Evolutionary conservation across 805 yeast genomes (phyloP).

Genomic region (Suhomyces kilbournensis): DNA sequence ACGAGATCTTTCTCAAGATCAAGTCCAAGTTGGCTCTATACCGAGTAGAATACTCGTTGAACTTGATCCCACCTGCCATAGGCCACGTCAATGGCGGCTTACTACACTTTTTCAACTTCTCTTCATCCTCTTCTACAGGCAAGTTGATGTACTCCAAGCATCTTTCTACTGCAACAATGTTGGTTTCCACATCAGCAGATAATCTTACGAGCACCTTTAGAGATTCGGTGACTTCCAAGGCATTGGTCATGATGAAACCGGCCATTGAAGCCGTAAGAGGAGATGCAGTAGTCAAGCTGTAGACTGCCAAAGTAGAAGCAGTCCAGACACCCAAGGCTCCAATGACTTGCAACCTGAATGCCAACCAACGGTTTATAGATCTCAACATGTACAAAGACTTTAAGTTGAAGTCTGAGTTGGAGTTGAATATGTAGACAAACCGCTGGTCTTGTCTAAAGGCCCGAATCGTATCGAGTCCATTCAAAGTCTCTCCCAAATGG

Average conservation of each 20-base stretch:
- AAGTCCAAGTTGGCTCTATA: constrained; percentile 21
- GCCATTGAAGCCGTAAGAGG: constrained; percentile 58
- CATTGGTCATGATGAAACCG: constrained; percentile 64
- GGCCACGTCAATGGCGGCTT: constrained; percentile 72
- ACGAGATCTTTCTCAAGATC: constrained; percentile 14
- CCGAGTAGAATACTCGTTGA: constrained; percentile 33
- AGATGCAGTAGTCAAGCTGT: constrained; percentile 33
- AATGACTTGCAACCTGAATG: constrained; percentile 23
- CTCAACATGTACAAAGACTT: constrained; percentile 18
- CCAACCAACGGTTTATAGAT: constrained; percentile 25
- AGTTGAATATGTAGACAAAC: constrained; percentile 20
- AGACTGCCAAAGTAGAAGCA: constrained; percentile 41
- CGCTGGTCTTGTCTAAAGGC: constrained; percentile 24
- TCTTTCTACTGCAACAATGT: constrained; percentile 66
- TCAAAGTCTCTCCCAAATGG: constrained; percentile 27
- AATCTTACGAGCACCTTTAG: constrained; percentile 56
- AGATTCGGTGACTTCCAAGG: constrained; percentile 53
- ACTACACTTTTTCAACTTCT: constrained; percentile 79
- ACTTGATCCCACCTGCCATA: constrained; percentile 58
- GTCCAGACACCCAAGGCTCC: constrained; percentile 20
- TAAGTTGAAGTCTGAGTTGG: constrained; percentile 19
- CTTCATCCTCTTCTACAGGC: constrained; percentile 40
- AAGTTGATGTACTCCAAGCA: constrained; percentile 56
- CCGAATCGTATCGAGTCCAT: constrained; percentile 27
- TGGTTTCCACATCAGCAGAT: constrained; percentile 64